These are phyloP conservation scores for Monascus purpureus DNA, from an alignment of 495 filamentous ascomycete species.

Conservation along the genomic window DNA sequence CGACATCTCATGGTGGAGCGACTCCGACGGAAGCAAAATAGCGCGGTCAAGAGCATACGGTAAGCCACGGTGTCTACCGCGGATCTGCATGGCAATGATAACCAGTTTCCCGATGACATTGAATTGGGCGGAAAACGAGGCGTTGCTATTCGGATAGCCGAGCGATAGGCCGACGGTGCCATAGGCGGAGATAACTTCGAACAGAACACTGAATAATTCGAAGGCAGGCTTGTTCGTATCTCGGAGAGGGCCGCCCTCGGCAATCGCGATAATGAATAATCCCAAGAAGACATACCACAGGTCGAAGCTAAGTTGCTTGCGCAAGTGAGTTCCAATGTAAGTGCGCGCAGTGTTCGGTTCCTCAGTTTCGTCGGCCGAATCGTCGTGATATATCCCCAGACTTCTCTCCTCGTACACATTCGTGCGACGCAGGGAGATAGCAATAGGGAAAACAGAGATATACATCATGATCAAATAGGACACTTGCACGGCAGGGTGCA, in stretches of 20 bases:
- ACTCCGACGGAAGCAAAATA: slow-evolving; percentile 68
- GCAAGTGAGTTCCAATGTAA: slow-evolving; percentile 79
- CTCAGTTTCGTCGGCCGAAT: slow-evolving; percentile 27
- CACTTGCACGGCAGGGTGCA: slow-evolving; percentile 87
- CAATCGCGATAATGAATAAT: slow-evolving; percentile 73
- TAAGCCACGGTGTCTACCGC: slow-evolving; percentile 81
- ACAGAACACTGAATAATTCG: slow-evolving; percentile 69
- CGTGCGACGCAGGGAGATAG: slow-evolving; percentile 81
- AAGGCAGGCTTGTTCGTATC: slow-evolving; percentile 45
- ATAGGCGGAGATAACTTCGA: slow-evolving; percentile 85
- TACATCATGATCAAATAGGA: slow-evolving; percentile 99
- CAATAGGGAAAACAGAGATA: slow-evolving; percentile 91
- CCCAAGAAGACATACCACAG: slow-evolving; percentile 89
- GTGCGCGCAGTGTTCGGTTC: slow-evolving; percentile 48
- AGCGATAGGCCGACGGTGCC: slow-evolving; percentile 87
- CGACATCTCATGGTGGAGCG: slow-evolving; percentile 53
- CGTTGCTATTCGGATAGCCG: slow-evolving; percentile 59
- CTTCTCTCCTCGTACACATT: slow-evolving; percentile 96
- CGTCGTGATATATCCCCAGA: slow-evolving; percentile 57
- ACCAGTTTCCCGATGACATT: slow-evolving; percentile 72
- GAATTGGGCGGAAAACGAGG: slow-evolving; percentile 72
- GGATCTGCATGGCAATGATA: slow-evolving; percentile 85
- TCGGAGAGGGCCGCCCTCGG: slow-evolving; percentile 55
- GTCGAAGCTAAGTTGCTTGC: slow-evolving; percentile 83
- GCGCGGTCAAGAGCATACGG: slow-evolving; percentile 88